Evolutionary conservation across 257 asterid genomes (phyloP).

Genomic region (Thymus mandschuricus): DNA sequence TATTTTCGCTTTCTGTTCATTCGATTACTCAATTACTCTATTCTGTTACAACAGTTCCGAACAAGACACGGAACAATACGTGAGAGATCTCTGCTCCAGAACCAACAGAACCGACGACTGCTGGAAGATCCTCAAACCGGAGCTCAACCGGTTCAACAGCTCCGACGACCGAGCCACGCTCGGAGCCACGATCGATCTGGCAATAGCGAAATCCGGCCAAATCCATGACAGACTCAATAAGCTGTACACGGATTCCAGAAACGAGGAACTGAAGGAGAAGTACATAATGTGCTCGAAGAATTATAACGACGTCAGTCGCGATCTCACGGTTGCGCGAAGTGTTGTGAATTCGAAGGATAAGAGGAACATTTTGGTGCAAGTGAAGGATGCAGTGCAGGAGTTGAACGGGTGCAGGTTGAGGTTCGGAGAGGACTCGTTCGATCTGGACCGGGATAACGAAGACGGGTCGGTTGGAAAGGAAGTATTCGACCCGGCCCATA

Average conservation of each 20-base stretch:
- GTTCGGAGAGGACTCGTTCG: neutral
- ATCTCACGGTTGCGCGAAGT: neutral
- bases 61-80: neutral
- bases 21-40: too few relatives aligned
- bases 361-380: too few relatives aligned
- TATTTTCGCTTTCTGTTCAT: too few relatives aligned
- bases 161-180: neutral
- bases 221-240: neutral
- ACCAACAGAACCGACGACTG: neutral
- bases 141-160: neutral
- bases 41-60: too few relatives aligned
- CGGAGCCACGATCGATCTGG: neutral
- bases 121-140: neutral
- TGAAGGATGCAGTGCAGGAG: neutral
- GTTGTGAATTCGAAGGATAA: neutral
- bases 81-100: neutral
- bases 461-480: too few relatives aligned
- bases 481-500: neutral
- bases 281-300: neutral
- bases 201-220: neutral
- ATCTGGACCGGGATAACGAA: neutral
- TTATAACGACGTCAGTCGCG: neutral
- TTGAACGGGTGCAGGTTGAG: neutral
- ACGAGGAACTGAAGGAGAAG: neutral
- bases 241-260: neutral